phyloP scores from a whole-genome alignment of 2,329 filamentous ascomycete species.

The Colletotrichum sansevieriae region DNA sequence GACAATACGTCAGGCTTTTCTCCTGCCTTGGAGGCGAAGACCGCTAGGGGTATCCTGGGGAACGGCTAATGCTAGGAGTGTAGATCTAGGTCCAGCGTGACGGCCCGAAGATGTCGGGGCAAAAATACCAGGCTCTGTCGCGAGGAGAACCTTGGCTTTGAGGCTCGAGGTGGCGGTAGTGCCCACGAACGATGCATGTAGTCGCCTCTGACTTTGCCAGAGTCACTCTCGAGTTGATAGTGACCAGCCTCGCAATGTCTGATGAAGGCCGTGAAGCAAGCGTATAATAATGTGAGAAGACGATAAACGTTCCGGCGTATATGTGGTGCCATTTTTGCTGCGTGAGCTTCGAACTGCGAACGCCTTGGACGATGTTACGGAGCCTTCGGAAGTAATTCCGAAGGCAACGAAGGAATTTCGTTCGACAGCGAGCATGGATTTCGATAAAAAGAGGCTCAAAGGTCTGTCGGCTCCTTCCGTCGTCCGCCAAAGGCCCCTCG shows the following conservation, averaged over 20 bases:
- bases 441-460: neutral
- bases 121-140: conserved; percentile 12
- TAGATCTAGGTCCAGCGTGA: conserved; percentile 38
- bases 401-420: neutral
- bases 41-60: conserved; percentile 28
- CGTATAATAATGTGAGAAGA: neutral
- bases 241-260: conserved; percentile 3
- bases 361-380: neutral
- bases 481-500: neutral
- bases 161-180: conserved; percentile 8
- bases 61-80: conserved; percentile 29
- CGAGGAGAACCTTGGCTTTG: conserved; percentile 17
- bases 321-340: neutral
- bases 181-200: conserved; percentile 5
- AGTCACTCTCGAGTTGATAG: conserved; percentile 16
- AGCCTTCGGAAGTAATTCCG: neutral
- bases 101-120: conserved; percentile 37
- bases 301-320: neutral
- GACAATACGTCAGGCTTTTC: conserved; percentile 16
- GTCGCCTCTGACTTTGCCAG: conserved; percentile 15
- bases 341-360: neutral
- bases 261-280: neutral
- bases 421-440: neutral
- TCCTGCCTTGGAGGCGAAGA: conserved; percentile 21
- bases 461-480: neutral